Base-by-base conservation (phyloP, 2,329 filamentous ascomycete genomes). In the Penicillium sp. region DNA sequence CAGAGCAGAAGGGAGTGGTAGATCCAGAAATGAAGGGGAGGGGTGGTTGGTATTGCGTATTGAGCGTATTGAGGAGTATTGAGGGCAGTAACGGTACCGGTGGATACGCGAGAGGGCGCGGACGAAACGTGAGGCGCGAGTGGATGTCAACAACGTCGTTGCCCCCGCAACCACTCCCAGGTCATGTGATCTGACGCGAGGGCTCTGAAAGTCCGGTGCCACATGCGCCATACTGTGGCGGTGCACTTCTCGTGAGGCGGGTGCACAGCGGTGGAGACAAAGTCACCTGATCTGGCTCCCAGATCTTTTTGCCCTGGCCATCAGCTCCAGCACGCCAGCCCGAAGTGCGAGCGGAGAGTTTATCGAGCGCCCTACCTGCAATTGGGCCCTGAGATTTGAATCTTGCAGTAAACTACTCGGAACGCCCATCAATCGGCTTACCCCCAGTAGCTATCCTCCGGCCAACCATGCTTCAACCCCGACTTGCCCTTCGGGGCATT, bases 381-480 rank as follows among this genome's bases (percentile, higher is more conserved):
- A 45, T 45, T 45, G 31, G 41, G 39, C n/a, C 12, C 6, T 39
- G 41, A 38, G n/a, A 17, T 12, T 20, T 55, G 5, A 15, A 53
- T 31, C 17, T 39, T 31, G 5, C 12, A 3, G 17, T 25, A 31
- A 48, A 11, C 25, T n/a, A 7, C 12, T 20, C 17, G 1, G 1
- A n/a, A 31, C 20, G 11, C 47, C 17, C 47, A 12, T 49, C 15
- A 14, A 49, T 20, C 35, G 25, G 37, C 28, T 28, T 20, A 37
- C 25, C 14, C 3, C 22, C 10, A 53, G 43, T 22, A 8, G 25
- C 17, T 54, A 17, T 25, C 34, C 22, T 25, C 35, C 34, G 11
- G 41, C 54, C 52, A 58, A 74, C 63, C 51, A 91, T 91, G 88
- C 78, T 91, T 63, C 88, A 89, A 75, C 83, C 87, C 66, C 84